Evolutionary conservation across 2,329 filamentous ascomycete genomes (phyloP), one percentile per base, ranked within the genome.

Genomic region (Rhytidhysteron rufulum): DNA sequence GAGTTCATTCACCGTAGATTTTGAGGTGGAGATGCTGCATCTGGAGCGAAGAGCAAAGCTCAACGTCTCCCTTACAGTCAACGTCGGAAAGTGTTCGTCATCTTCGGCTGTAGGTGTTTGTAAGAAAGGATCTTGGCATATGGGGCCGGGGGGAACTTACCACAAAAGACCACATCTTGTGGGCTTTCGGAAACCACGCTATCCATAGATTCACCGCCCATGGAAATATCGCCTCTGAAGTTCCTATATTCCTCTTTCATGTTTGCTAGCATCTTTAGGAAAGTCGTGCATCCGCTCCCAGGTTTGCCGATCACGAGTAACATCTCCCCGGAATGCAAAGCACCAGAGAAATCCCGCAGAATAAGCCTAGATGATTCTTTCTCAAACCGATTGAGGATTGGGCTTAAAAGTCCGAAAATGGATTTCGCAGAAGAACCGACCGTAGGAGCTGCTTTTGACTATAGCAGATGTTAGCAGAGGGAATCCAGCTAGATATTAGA

Each of bases 21-120:
- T n/a, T n/a, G n/a, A n/a, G n/a, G n/a, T n/a, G n/a, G n/a, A n/a
- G n/a, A n/a, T n/a, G n/a, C n/a, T n/a, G n/a, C n/a, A n/a, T n/a
- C n/a, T n/a, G n/a, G n/a, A n/a, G n/a, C n/a, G n/a, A n/a, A n/a
- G n/a, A n/a, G 88, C 88, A 57, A 94, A 94, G 0, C 76, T 80
- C 1, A 94, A 74, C 0, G 88, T 94, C 61, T 93, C 86, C 43
- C 85, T 83, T 3, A 94, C 88, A 0, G 86, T 90, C 17, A 94
- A 71, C 0, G 85, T 90, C 1, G 88, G 77, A 49, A 87, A 82
- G 54, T 93, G 87, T 5, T 88, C 71, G 49, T 93, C 88, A 54
- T 90, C 86, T 60, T 88, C 85, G 48, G 83, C 79, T 55, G 0
- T 75, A 78, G 45, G 79, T 75, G 3, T 59, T 67, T 10, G n/a